phyloP scores from a whole-genome alignment of 495 filamentous ascomycete genomes.

The Aspergillus hancockii region DNA sequence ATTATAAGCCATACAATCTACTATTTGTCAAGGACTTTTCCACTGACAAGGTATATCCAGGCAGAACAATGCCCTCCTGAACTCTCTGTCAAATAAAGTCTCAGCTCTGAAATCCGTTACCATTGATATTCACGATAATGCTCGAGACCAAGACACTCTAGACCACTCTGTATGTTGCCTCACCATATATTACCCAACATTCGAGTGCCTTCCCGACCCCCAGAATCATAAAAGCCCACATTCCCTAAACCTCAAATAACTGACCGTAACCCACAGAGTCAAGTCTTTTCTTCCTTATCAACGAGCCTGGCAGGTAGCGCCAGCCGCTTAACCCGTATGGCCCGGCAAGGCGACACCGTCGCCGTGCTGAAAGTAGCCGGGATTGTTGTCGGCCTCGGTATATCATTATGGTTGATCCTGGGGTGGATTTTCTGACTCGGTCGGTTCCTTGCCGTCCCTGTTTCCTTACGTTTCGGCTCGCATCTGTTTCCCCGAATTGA shows the following conservation, averaged over 20 bases:
- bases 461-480: neutral
- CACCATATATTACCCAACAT: neutral
- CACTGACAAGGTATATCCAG: conserved; percentile 34
- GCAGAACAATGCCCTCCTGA: conserved; percentile 95
- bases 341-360: conserved; percentile 83
- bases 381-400: conserved; percentile 72
- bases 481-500: neutral
- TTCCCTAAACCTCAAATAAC: neutral
- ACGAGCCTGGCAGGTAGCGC: conserved; percentile 79
- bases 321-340: conserved; percentile 86
- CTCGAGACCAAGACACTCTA: conserved; percentile 80
- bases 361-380: conserved; percentile 86
- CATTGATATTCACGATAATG: conserved; percentile 97
- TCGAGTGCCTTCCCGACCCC: neutral
- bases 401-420: conserved; percentile 73
- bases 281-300: conserved; percentile 61
- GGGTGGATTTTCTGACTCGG: conserved; percentile 61
- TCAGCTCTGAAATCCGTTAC: conserved; percentile 92
- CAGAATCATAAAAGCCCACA: neutral
- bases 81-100: conserved; percentile 86
- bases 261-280: conserved; percentile 42
- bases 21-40: neutral
- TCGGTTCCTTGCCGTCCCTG: neutral
- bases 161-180: conserved; percentile 70
- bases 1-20: neutral